phyloP scores from a whole-genome alignment of 2,329 filamentous ascomycete genomes.

The Trichophaea hybrida region DNA sequence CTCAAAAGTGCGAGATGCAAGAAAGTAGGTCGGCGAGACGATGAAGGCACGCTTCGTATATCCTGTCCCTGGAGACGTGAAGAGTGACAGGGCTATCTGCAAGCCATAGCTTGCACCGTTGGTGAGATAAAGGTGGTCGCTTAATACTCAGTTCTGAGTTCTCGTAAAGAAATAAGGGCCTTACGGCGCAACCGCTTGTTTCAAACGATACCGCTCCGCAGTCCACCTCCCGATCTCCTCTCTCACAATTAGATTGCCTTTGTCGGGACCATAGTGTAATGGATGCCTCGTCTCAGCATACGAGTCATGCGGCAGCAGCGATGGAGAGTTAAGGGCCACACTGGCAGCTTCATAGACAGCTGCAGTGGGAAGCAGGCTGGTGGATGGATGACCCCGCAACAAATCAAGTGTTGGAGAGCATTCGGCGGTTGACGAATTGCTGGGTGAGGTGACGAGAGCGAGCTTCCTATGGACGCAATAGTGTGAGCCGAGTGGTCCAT shows the following conservation, averaged over 20 bases:
- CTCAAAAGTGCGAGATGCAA: conserved; percentile 25
- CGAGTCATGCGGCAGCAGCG: conserved; percentile 9
- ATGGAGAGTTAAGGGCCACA: conserved; percentile 9
- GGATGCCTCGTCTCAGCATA: conserved; percentile 13
- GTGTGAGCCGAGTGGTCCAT: background rate
- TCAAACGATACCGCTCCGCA: conserved; percentile 19
- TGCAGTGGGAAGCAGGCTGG: conserved; percentile 15
- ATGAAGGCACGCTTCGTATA: conserved; percentile 26
- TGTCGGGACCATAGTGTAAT: conserved; percentile 26
- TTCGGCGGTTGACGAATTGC: background rate
- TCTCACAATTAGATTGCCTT: conserved; percentile 22
- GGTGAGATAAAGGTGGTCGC: conserved; percentile 15
- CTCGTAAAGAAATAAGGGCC: background rate
- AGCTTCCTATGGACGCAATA: background rate
- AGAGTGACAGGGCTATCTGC: conserved; percentile 17
- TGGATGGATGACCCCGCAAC: conserved; percentile 21
- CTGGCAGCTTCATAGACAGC: conserved; percentile 12
- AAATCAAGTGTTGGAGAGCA: conserved; percentile 15
- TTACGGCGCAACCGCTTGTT: conserved; percentile 16
- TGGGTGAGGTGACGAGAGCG: conserved; percentile 1
- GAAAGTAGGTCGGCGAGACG: conserved; percentile 26
- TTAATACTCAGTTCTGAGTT: conserved; percentile 6
- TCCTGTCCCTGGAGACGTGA: conserved; percentile 22
- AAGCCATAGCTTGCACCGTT: conserved; percentile 25
- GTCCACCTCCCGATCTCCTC: conserved; percentile 23